Evolutionary conservation across 352 stramenopile species (phyloP).

Genomic region (Elongisporangium anandrum): DNA sequence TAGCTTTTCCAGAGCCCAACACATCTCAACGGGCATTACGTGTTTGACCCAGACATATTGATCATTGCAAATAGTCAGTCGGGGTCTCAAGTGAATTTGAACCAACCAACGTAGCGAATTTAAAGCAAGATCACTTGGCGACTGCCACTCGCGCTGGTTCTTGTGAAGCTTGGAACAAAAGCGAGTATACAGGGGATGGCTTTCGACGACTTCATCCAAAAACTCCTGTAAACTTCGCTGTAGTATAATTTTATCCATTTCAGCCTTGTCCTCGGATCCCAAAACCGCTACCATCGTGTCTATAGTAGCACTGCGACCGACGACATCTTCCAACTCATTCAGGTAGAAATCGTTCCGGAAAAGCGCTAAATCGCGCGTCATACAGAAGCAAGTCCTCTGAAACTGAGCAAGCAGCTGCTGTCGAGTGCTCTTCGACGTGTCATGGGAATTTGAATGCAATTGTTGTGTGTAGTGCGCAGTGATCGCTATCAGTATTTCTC

Average conservation of each 20-base stretch:
- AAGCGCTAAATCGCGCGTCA: constrained; percentile 47
- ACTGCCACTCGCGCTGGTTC: neutral
- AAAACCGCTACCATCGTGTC: constrained; percentile 1
- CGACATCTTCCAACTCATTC: constrained; percentile 29
- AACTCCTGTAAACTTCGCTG: constrained; percentile 4
- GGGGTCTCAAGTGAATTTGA: constrained; percentile 3
- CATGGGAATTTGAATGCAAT: neutral
- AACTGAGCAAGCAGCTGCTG: neutral
- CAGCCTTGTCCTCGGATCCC: too few species aligned
- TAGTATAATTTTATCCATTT: too few species aligned
- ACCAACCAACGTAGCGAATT: constrained; percentile 9
- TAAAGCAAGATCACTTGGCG: neutral
- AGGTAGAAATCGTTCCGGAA: constrained; percentile 59
- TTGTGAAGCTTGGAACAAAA: too few species aligned
- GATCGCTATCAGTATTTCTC: constrained; percentile 2
- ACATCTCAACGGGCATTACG: constrained; percentile 22
- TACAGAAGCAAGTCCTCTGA: constrained; percentile 21
- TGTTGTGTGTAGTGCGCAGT: constrained; percentile 3
- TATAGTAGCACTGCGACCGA: constrained; percentile 9
- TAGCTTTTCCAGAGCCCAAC: constrained; percentile 25
- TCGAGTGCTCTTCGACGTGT: neutral
- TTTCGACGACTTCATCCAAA: constrained; percentile 1
- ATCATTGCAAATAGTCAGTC: neutral
- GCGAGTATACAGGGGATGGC: constrained; percentile 7
- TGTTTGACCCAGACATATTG: constrained; percentile 16